phyloP scores from a whole-genome alignment of 2,329 filamentous ascomycete species.

The Didymosphaeria variabile region DNA sequence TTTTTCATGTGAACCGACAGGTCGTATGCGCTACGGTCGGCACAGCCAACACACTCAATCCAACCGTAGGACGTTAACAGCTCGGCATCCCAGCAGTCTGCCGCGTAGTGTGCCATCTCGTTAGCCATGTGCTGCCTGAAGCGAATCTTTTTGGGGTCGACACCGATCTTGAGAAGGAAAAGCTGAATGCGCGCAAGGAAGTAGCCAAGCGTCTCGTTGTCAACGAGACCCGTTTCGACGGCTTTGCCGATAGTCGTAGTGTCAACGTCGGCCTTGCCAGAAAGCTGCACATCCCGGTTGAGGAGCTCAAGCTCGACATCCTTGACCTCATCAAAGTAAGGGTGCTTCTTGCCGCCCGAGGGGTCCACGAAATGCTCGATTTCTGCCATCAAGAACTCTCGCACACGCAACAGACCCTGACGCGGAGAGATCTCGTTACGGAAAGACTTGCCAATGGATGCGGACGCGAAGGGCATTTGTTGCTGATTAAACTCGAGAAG shows the following conservation, averaged over 20 bases:
- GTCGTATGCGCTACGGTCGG: conserved; percentile 94
- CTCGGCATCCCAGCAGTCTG: conserved; percentile 98
- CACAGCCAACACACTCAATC: conserved; percentile 98
- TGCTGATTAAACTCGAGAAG: conserved; percentile 96
- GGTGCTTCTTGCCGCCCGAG: conserved; percentile 91
- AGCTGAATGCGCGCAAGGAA: conserved; percentile 93
- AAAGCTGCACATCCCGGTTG: conserved; percentile 83
- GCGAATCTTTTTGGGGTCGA: conserved; percentile 86
- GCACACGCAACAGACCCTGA: conserved; percentile 88
- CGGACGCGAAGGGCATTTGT: conserved; percentile 95
- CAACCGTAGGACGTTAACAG: conserved; percentile 91
- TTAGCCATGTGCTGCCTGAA: conserved; percentile 97
- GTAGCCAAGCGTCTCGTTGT: conserved; percentile 98
- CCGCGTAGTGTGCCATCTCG: conserved; percentile 92
- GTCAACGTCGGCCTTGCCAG: conserved; percentile 80
- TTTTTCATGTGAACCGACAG: conserved; percentile 91
- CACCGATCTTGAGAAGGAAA: conserved; percentile 87
- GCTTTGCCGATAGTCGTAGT: conserved; percentile 85
- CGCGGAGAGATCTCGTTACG: conserved; percentile 97
- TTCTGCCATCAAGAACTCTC: conserved; percentile 98
- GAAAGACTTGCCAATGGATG: conserved; percentile 97
- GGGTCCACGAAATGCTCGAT: conserved; percentile 99
- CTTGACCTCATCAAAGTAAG: conserved; percentile 85
- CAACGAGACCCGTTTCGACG: conserved; percentile 81
- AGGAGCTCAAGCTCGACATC: conserved; percentile 85